Evolutionary conservation across 2,329 filamentous ascomycete species (phyloP), one percentile per base, ranked within the genome.

Genomic region (Monosporascus ibericus): DNA sequence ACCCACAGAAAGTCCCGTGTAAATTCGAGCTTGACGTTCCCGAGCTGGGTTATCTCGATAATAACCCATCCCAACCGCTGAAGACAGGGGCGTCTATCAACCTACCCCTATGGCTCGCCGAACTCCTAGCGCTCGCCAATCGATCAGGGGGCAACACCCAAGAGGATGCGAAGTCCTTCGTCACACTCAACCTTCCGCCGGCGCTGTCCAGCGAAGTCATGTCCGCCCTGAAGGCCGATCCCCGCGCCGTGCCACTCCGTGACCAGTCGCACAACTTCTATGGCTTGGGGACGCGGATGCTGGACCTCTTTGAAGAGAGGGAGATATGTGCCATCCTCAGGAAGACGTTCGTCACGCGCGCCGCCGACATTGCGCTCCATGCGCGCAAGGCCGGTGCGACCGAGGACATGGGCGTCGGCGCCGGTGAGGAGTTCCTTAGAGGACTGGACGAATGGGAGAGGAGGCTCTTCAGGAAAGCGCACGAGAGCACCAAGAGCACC

Each of bases 371-470:
- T 48, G 88, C 88, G 6, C 82, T 97, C 65, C 90, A 96, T 67
- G 92, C 92, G 2, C 84, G 92, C 60, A 96, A 96, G 70, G 87
- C 87, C 3, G 84, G 86, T 9, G 86, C 87, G 15, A 86, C 86
- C 11, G 71, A 64, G 27, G 72, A 78, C 14, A 71, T 81, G 74
- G 72, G 81, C 70, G 65, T 80, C 3, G 81, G 83, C 48, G 75
- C 60, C 27, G 75, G 85, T 2, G 85, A 85, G 52, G 92, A 96
- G 60, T 97, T 97, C 62, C 74, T 96, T 62, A 79, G 88, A 30
- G 91, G 92, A 0, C 70, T 99, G 52, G 94, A 97, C 64, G 92
- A 97, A 73, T 91, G 85, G 70, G 94, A 99, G 74, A 80, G 92
- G 60, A 80, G 79, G 54, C 59, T 92, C 58, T 92, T 92, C 65